Percentiles rank a stretch among this genome's conserved stretches.
Evolutionary conservation across 441 rosid genomes (phyloP).

Genomic region (Erodium moschatum): DNA sequence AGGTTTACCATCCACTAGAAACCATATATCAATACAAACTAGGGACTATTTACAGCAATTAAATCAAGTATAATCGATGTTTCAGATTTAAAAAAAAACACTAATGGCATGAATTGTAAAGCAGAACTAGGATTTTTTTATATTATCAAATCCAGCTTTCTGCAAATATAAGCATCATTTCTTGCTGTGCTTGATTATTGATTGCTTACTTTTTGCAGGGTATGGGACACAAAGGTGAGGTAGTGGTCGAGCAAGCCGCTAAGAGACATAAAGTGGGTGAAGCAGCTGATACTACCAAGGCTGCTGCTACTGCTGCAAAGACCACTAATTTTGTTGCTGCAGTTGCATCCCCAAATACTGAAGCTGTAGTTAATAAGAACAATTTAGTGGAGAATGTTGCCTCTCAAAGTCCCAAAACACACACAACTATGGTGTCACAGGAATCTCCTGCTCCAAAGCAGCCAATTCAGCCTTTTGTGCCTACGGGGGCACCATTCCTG

Average conservation of each 20-base stretch:
- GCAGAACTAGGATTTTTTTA: too few species aligned
- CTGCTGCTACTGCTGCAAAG: slow-evolving; percentile 16
- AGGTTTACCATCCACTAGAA: too few species aligned
- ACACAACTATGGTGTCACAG: slow-evolving; percentile 27
- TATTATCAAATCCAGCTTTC: neutral
- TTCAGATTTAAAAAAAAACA: too few species aligned
- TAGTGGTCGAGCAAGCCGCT: slow-evolving; percentile 46
- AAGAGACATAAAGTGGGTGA: slow-evolving; percentile 54
- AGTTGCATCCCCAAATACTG: slow-evolving; percentile 30
- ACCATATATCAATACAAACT: too few species aligned
- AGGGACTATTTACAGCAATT: too few species aligned
- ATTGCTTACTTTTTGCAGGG: slow-evolving; percentile 45
- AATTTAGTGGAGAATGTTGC: slow-evolving; percentile 35
- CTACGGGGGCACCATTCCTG: slow-evolving; percentile 32
- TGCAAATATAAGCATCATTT: neutral
- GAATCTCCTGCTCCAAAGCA: slow-evolving; percentile 42
- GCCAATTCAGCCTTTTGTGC: slow-evolving; percentile 28
- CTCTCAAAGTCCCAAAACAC: slow-evolving; percentile 31
- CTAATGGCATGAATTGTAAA: too few species aligned
- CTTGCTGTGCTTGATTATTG: slow-evolving; percentile 17
- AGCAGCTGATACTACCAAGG: slow-evolving; percentile 33
- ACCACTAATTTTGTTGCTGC: slow-evolving; percentile 38
- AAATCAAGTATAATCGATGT: too few species aligned
- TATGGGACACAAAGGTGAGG: slow-evolving; percentile 57
- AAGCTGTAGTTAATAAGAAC: slow-evolving; percentile 33